phyloP scores from a whole-genome alignment of 148 eudicot genomes.

The Pouteria glomerata region DNA sequence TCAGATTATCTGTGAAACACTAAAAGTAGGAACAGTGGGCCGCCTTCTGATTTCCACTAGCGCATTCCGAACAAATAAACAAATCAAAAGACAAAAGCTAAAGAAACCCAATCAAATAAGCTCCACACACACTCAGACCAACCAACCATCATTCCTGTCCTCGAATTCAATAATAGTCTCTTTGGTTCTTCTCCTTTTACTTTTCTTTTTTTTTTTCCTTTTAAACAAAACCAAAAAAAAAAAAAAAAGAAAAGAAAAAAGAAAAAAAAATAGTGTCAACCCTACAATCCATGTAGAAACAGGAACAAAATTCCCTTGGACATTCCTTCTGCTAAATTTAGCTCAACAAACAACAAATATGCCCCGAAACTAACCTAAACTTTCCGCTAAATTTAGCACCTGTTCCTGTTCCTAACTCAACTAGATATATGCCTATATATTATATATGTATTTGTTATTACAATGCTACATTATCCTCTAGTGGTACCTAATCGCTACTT shows the following conservation, averaged over 20 bases:
- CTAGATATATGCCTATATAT: background rate
- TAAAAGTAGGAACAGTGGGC: slow-evolving; percentile 13
- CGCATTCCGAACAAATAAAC: slow-evolving; percentile 19
- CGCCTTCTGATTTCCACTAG: slow-evolving; percentile 20
- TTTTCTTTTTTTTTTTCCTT: background rate
- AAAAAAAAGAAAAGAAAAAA: no score
- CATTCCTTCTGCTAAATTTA: slow-evolving; percentile 27
- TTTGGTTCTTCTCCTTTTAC: background rate
- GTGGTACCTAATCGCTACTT: slow-evolving; percentile 17
- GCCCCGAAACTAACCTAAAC: slow-evolving; percentile 13
- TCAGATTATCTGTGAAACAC: background rate
- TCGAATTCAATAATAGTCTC: slow-evolving; percentile 4
- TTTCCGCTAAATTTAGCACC: slow-evolving; percentile 52
- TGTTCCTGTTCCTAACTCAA: slow-evolving; percentile 38
- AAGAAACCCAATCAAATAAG: slow-evolving; percentile 8
- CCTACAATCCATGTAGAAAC: slow-evolving; percentile 25
- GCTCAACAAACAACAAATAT: slow-evolving; percentile 16
- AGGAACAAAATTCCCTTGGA: slow-evolving; percentile 39
- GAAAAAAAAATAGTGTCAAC: background rate
- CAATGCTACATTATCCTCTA: background rate
- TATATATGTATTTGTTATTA: background rate
- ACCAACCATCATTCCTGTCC: slow-evolving; percentile 2
- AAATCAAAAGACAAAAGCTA: slow-evolving; percentile 16
- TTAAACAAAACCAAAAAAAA: background rate
- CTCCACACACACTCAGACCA: slow-evolving; percentile 23